Evolutionary conservation across 352 stramenopile genomes (phyloP).

Genomic region (Pythium vanterpoolii): DNA sequence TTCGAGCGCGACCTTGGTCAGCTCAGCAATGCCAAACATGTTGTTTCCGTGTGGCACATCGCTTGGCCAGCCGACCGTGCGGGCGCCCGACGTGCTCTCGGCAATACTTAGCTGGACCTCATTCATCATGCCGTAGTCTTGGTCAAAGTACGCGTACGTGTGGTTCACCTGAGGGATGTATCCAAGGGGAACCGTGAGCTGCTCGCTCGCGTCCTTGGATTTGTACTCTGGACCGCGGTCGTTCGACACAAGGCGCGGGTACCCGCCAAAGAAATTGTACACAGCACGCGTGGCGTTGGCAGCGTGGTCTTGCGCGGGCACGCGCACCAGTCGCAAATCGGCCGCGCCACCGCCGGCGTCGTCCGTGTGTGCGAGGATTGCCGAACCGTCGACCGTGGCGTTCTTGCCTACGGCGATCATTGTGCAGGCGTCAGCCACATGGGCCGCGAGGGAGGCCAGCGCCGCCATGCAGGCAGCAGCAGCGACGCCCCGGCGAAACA

Average conservation of each 20-base stretch:
- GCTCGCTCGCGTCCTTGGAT: conserved; percentile 23
- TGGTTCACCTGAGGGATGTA: conserved; percentile 77
- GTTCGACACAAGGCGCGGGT: conserved; percentile 46
- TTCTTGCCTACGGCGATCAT: conserved; percentile 68
- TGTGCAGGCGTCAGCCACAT: conserved; percentile 52
- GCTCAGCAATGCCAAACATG: conserved; percentile 73
- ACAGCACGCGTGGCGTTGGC: conserved; percentile 31
- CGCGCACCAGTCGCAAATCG: conserved; percentile 77
- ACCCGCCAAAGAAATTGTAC: conserved; percentile 46
- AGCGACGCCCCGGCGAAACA: neutral
- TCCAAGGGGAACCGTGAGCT: conserved; percentile 41
- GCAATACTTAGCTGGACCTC: conserved; percentile 86
- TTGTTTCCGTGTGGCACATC: conserved; percentile 53
- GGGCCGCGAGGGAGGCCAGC: conserved; percentile 2
- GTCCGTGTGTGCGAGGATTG: conserved; percentile 74
- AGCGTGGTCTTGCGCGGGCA: conserved; percentile 62
- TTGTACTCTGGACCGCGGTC: conserved; percentile 60
- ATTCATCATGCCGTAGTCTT: conserved; percentile 89
- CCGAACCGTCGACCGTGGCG: conserved; percentile 61
- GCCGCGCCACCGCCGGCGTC: conserved; percentile 54
- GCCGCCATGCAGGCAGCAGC: conserved; percentile 3
- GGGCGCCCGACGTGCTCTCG: conserved; percentile 79
- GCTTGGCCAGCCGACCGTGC: conserved; percentile 46
- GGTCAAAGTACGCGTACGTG: conserved; percentile 90
- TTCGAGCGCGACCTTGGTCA: conserved; percentile 82